Conservation (phyloP, 306 rosid species). For the Begonia fuchsioides region DNA sequence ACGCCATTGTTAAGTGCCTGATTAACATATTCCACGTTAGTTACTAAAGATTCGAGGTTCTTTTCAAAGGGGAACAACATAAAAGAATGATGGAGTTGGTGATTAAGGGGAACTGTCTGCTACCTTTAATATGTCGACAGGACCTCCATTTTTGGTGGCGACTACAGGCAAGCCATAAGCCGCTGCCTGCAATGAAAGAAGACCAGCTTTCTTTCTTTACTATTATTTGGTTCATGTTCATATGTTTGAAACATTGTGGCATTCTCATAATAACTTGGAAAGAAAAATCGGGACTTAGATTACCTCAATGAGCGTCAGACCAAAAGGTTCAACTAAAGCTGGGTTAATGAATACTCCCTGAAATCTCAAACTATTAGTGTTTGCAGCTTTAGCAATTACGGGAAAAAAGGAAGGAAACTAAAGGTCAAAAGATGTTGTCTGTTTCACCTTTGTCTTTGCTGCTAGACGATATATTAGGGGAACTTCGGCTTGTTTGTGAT, state of each 20-base stretch:
- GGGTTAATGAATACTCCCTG: constrained; percentile 88
- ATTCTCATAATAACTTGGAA: background rate
- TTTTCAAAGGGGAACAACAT: no score
- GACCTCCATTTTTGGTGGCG: constrained; percentile 82
- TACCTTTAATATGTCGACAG: constrained; percentile 76
- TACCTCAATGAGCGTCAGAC: constrained; percentile 77
- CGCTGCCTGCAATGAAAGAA: constrained; percentile 38
- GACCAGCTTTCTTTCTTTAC: no score
- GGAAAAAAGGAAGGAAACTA: no score
- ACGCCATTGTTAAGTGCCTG: constrained; percentile 69
- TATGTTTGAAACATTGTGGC: no score
- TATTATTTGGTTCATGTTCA: no score
- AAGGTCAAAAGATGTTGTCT: no score
- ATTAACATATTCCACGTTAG: constrained; percentile 4
- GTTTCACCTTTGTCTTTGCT: constrained; percentile 64
- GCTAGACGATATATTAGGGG: constrained; percentile 72
- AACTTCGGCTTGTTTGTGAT: constrained; percentile 71
- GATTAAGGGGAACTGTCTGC: background rate
- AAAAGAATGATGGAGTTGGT: no score
- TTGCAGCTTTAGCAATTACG: background rate
- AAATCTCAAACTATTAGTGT: constrained; percentile 14
- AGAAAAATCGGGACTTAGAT: background rate
- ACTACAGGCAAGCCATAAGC: constrained; percentile 81
- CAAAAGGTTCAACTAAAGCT: constrained; percentile 79
- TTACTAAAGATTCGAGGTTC: background rate